Evolutionary conservation across 2,329 filamentous ascomycete genomes (phyloP).

Genomic region (Arthrobotrys musiformis): DNA sequence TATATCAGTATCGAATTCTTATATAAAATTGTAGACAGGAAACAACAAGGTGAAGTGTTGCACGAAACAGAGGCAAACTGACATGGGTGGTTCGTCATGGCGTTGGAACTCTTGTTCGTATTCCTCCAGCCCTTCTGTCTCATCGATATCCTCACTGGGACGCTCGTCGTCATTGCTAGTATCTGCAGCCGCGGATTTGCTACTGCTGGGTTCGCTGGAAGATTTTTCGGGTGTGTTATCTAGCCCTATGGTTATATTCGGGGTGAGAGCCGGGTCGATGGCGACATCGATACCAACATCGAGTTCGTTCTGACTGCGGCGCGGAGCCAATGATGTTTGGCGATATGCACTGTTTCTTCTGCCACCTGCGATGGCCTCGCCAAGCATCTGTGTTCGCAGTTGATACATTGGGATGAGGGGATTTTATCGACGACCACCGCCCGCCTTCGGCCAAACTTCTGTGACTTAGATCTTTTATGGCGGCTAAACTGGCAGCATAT

Average conservation of each 20-base stretch:
- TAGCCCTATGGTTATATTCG: neutral
- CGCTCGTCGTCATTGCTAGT: conserved; percentile 5
- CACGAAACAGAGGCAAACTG: neutral
- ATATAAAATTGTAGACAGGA: neutral
- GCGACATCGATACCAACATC: conserved; percentile 2
- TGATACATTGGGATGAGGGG: conserved; percentile 27
- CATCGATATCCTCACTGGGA: conserved; percentile 15
- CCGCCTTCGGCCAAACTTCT: neutral
- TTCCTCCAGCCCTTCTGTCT: conserved; percentile 13
- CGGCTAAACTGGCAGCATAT: conserved; percentile 3
- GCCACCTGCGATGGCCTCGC: conserved; percentile 16
- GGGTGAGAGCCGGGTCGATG: neutral
- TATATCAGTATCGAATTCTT: neutral
- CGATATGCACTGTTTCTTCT: conserved; percentile 10
- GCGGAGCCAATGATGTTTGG: conserved; percentile 3
- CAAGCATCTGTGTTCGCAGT: conserved; percentile 23
- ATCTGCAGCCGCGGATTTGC: conserved; percentile 17
- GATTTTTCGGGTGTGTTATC: conserved; percentile 23
- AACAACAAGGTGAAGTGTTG: conserved; percentile 17
- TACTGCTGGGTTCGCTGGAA: conserved; percentile 25
- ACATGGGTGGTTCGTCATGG: conserved; percentile 42
- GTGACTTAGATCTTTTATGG: neutral
- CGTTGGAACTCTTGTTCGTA: conserved; percentile 46
- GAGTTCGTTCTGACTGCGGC: neutral
- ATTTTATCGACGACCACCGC: conserved; percentile 8